Evolutionary conservation across 108 stramenopile genomes (phyloP), one percentile per base, ranked within the genome.

Genomic region (Discostella pseudostelligera): DNA sequence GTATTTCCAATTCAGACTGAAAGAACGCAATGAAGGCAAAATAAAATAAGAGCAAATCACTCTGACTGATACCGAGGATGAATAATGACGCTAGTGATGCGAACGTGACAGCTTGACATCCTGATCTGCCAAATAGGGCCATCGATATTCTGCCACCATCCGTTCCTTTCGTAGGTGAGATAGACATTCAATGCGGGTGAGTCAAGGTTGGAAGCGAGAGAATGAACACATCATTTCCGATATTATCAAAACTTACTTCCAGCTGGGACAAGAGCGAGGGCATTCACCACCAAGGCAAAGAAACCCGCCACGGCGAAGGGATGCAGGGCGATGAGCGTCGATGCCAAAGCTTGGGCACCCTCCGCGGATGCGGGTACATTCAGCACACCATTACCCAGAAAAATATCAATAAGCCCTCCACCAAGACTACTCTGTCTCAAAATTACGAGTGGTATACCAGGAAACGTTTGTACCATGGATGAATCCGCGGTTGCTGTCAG

Each of bases 241-340:
- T 42, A 37, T 17, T 22, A 0, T 8, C 29, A 12, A 59, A 20
- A 84, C 86, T 87, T 65, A 87, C 88, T 86, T 26, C 92, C 92
- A 62, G 82, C 74, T 28, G 92, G 92, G 25, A 89, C 64, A 32
- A 93, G 28, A 9, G 68, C 65, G 32, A 89, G 57, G 8, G 88
- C 88, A 78, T 93, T 93, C 3, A 93, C 80, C 56, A 93, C 59
- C 37, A 93, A 68, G 24, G 84, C 65, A 26, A 88, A 72, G 55
- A 82, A 93, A 32, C 92, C 92, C 8, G 92, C 88, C 43, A 93
- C 60, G 4, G 92, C 85, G 3, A 84, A 69, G n/a, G 92, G 92
- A 68, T 93, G 92, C 4, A 93, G 65, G 5, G 85, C 70, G 42
- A 93, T 82, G 11, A 72, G 74, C 14, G 89, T 86, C 21, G 74